These are phyloP conservation scores for Malus hybrid DNA, from an alignment of 331 rosid genomes.

Conservation along the genomic window DNA sequence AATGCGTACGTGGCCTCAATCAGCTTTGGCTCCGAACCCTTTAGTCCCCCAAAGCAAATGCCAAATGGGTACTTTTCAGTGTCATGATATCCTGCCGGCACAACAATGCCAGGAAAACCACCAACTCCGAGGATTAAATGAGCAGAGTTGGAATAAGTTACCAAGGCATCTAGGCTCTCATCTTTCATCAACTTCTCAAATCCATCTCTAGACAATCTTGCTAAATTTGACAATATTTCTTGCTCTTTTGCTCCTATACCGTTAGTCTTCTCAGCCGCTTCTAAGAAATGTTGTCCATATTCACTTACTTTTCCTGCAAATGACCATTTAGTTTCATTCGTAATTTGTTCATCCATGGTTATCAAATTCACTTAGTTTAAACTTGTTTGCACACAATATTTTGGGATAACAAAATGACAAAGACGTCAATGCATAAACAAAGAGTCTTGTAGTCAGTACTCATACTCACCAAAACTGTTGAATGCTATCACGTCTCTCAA, in stretches of 20 bases:
- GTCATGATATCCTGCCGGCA: conserved; percentile 49
- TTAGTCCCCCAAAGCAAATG: conserved; percentile 48
- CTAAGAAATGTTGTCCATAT: conserved; percentile 35
- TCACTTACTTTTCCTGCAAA: conserved; percentile 31
- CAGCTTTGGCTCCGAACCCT: conserved; percentile 41
- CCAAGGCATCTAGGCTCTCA: conserved; percentile 38
- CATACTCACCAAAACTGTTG: conserved; percentile 38
- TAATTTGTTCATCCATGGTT: too few species aligned
- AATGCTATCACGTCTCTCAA: conserved; percentile 44
- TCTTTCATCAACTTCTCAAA: conserved; percentile 43
- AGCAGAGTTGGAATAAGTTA: conserved; percentile 28
- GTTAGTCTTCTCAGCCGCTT: conserved; percentile 30
- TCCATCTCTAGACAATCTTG: conserved; percentile 33
- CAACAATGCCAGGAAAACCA: conserved; percentile 58
- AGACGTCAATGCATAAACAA: not conserved
- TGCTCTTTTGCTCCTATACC: conserved; percentile 35
- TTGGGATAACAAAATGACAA: too few species aligned
- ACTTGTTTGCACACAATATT: too few species aligned
- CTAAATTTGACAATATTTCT: conserved; percentile 30
- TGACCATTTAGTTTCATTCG: not conserved
- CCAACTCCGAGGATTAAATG: conserved; percentile 35
- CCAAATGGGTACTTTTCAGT: conserved; percentile 46
- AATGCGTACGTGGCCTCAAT: conserved; percentile 48
- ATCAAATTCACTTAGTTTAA: too few species aligned
- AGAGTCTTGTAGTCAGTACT: not conserved